phyloP scores from a whole-genome alignment of 73 alveolate species.

The Tetrahymena thermophila region DNA sequence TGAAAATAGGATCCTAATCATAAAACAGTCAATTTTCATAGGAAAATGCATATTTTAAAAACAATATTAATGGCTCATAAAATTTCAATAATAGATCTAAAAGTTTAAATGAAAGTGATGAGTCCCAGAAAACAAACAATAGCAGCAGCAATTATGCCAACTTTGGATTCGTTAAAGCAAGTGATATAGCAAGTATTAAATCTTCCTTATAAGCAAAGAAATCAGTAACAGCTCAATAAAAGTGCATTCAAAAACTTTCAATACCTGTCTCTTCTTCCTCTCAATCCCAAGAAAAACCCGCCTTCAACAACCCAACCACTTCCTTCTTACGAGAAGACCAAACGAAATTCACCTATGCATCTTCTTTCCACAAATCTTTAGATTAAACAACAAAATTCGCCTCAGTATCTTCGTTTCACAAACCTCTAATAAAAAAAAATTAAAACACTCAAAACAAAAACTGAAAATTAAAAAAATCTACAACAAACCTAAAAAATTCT shows the following conservation, averaged over 20 bases:
- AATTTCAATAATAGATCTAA: neutral
- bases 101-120: neutral
- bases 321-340: neutral
- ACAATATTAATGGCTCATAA: neutral
- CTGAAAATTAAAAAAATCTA: neutral
- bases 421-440: neutral
- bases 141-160: neutral
- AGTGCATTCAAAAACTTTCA: neutral
- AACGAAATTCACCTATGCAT: neutral
- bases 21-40: neutral
- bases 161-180: neutral
- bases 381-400: neutral
- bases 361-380: no score
- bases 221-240: neutral
- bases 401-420: neutral
- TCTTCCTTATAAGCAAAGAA: neutral
- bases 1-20: neutral
- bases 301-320: neutral
- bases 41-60: neutral
- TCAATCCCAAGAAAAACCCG: neutral
- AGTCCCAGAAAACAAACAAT: neutral
- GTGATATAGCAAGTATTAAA: neutral
- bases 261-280: neutral
- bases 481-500: no score
- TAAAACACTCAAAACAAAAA: neutral